Conservation (phyloP, 2,329 filamentous ascomycete genomes). For the Fusarium avenaceum region DNA sequence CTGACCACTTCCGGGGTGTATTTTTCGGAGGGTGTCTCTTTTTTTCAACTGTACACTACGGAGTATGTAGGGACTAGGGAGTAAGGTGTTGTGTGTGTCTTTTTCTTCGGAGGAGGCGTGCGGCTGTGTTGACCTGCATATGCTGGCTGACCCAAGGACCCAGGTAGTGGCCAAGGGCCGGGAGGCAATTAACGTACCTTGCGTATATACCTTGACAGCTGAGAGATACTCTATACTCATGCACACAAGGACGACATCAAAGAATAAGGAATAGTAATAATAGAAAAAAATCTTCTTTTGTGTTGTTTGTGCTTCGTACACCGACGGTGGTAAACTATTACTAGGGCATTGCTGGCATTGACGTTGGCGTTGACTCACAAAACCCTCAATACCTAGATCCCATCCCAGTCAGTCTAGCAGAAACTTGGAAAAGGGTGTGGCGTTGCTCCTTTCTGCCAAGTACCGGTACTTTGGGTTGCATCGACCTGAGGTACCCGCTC, state of each 20-base stretch:
- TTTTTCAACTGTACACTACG: neutral
- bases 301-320: neutral
- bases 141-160: slow-evolving; percentile 33
- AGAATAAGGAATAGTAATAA: no score
- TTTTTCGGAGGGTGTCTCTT: slow-evolving; percentile 29
- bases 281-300: no score
- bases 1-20: slow-evolving; percentile 39
- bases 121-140: slow-evolving; percentile 45
- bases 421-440: slow-evolving; percentile 38
- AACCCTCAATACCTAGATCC: neutral
- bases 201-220: slow-evolving; percentile 21
- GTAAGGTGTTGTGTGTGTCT: neutral
- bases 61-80: no score
- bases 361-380: slow-evolving; percentile 19
- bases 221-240: neutral
- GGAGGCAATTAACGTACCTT: slow-evolving; percentile 26
- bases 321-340: neutral
- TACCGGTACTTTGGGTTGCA: slow-evolving; percentile 42
- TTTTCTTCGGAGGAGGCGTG: slow-evolving; percentile 42
- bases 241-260: neutral
- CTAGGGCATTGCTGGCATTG: slow-evolving; percentile 10
- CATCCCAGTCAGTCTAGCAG: slow-evolving; percentile 12
- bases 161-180: slow-evolving; percentile 1
- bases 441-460: slow-evolving; percentile 26
- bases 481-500: slow-evolving; percentile 32